Base-by-base conservation (phyloP, 371 early-diverging fungal genomes). In the Blakeslea trispora region DNA sequence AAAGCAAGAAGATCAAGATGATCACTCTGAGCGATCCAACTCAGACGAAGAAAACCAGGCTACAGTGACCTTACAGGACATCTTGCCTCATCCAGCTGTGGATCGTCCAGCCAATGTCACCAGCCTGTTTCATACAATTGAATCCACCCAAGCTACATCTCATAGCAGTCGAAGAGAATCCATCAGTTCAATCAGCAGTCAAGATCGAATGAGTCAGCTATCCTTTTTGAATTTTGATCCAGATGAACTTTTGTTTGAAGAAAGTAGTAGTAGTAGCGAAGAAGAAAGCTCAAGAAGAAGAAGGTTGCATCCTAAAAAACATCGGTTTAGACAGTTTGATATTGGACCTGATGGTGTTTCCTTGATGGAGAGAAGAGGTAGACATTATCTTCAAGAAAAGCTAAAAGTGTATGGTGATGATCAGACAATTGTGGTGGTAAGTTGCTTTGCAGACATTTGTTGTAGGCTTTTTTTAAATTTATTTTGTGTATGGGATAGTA, bases 381-480 rank as follows among this genome's bases (percentile, higher is more conserved):
- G 72, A 45, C 23, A 58, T 10, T 74, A 68, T 53, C 45, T 77
- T 6, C 65, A 63, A 23, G 66, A 77, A 10, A 65, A 65, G 28
- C 40, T 77, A 1, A 59, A 59, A 1, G 65, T 77, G 0, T 63
- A 68, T 57, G 77, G 77, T 6, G 77, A 77, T 57, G 77, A 77
- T 48, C 77, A 74, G 52, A 77, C 69, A 7, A 77, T 77, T 59
- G 64, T 74, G 18, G 64, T 70, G 31, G 77, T 77, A 74, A 72
- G 60, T 48, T 31, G 24, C 21, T 18, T 11, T 9, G 1, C n/a
- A n/a, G n/a, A n/a, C n/a, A n/a, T 40, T 22, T 15, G 7, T 32
- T 21, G 18, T 11, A n/a, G n/a, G n/a, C 19, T 28, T 21, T 6
- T 53, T 10, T 18, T 13, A 32, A 7, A 2, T 50, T 22, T 21